Percentiles rank a stretch among this genome's conserved stretches.
These are phyloP conservation scores for Acanthamoeba lenticulata DNA, from an alignment of 208 protist species.

Conservation along the genomic window DNA sequence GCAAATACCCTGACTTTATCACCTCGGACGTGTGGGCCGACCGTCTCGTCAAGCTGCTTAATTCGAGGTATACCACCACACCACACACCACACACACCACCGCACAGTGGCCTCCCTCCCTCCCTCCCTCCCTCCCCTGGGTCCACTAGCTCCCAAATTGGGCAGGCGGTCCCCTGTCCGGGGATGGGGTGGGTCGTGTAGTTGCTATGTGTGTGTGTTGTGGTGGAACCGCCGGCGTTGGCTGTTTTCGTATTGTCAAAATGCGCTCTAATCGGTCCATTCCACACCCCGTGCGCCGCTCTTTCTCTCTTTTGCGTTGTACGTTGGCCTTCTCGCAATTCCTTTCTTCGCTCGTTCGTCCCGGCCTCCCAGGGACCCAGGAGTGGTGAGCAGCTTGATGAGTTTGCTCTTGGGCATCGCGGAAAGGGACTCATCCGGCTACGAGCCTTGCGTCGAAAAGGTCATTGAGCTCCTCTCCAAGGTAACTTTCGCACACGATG, in stretches of 20 bases:
- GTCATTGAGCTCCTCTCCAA: slow-evolving; percentile 90
- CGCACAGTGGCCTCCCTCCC: neutral
- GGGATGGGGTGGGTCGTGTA: too few relatives aligned
- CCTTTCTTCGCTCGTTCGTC: too few relatives aligned
- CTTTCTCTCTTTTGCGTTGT: too few relatives aligned
- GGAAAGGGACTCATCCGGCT: slow-evolving; percentile 84
- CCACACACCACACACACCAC: too few relatives aligned
- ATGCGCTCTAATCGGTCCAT: too few relatives aligned
- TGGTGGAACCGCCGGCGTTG: too few relatives aligned
- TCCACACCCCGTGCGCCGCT: too few relatives aligned
- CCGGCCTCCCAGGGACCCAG: slow-evolving; percentile 91
- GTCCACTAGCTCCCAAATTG: too few relatives aligned
- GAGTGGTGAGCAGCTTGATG: slow-evolving; percentile 93
- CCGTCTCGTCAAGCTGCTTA: slow-evolving; percentile 90
- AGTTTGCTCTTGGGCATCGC: slow-evolving; percentile 93
- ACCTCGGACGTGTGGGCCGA: slow-evolving; percentile 87
- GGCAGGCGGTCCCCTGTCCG: too few relatives aligned
- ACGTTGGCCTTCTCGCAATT: too few relatives aligned
- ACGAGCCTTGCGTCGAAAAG: slow-evolving; percentile 84
- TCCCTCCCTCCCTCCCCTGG: neutral
- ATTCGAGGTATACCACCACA: slow-evolving; percentile 61
- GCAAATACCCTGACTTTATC: slow-evolving; percentile 92
- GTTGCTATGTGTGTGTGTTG: neutral
- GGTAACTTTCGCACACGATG: neutral
- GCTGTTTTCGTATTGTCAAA: too few relatives aligned